Evolutionary conservation across 139 green algal genomes (phyloP).

Genomic region (Chlorella sp.): DNA sequence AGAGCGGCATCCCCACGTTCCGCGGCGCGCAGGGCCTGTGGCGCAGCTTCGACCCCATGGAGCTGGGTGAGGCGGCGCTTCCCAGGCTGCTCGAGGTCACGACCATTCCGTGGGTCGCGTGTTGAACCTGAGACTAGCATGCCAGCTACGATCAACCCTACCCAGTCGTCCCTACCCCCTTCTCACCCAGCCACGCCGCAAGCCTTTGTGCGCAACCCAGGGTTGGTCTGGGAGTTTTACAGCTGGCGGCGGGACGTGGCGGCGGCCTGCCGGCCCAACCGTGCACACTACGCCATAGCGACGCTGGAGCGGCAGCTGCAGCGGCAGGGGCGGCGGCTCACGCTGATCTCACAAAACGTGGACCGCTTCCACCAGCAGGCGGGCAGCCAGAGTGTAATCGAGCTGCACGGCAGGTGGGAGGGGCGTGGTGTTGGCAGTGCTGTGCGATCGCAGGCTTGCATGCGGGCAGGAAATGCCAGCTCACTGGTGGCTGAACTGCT

Average conservation of each 20-base stretch:
- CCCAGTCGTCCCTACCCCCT: too few relatives aligned
- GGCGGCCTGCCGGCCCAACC: constrained; percentile 22
- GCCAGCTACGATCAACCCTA: too few relatives aligned
- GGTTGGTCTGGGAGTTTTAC: constrained; percentile 73
- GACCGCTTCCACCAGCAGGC: constrained; percentile 55
- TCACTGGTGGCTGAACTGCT: too few relatives aligned
- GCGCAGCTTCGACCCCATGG: constrained; percentile 54
- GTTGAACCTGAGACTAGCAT: too few relatives aligned
- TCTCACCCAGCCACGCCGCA: constrained; percentile 49
- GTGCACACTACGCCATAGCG: constrained; percentile 48
- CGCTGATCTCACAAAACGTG: constrained; percentile 63
- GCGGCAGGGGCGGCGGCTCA: constrained; percentile 44
- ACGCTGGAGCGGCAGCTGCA: constrained; percentile 38
- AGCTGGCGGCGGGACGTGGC: constrained; percentile 42
- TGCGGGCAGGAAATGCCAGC: too few relatives aligned
- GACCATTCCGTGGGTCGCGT: too few relatives aligned
- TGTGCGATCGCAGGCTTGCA: too few relatives aligned
- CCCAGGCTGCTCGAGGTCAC: too few relatives aligned
- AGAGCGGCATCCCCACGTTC: constrained; percentile 65
- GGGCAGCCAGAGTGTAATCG: constrained; percentile 40
- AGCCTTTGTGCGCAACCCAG: constrained; percentile 59
- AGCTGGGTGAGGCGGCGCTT: constrained; percentile 18
- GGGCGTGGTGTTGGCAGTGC: not conserved
- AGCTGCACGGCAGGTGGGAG: constrained; percentile 53
- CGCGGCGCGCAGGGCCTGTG: constrained; percentile 58